These are phyloP conservation scores for Lichtheimia hyalospora DNA, from an alignment of 371 early-diverging fungal genomes.

Conservation along the genomic window DNA sequence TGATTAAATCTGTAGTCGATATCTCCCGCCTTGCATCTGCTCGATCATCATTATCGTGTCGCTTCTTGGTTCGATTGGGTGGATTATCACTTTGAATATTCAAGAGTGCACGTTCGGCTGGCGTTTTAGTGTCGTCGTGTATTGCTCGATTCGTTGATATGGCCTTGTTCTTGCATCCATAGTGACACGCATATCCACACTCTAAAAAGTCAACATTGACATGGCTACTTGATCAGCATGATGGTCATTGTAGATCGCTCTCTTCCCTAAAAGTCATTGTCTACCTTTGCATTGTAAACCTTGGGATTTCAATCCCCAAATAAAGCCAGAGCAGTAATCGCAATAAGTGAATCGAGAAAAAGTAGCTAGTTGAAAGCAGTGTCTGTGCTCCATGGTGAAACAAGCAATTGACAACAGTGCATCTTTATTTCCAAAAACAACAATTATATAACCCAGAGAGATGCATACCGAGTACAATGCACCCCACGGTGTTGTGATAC, in stretches of 20 bases:
- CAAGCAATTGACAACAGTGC: too few relatives aligned
- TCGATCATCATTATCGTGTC: not conserved
- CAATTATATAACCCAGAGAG: too few relatives aligned
- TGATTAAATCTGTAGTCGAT: not conserved
- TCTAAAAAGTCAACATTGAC: not conserved
- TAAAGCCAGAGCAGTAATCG: conserved; percentile 18
- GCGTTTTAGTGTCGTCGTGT: not conserved
- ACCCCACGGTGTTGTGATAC: too few relatives aligned
- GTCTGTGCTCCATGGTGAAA: conserved; percentile 8
- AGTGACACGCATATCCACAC: conserved; percentile 16
- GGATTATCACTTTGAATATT: conserved; percentile 11
- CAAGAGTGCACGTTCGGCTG: conserved; percentile 6
- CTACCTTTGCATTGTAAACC: conserved; percentile 12
- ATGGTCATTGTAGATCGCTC: not conserved
- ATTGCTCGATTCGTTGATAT: not conserved
- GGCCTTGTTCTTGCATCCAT: conserved; percentile 7
- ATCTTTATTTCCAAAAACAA: too few relatives aligned
- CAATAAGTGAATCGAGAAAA: conserved; percentile 22
- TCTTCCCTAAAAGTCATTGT: not conserved
- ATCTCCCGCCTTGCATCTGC: not conserved
- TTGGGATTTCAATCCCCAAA: conserved; percentile 23
- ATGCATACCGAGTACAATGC: too few relatives aligned
- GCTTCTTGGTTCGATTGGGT: conserved; percentile 9
- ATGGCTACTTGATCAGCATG: not conserved
- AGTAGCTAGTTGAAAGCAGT: conserved; percentile 17